Conservation (phyloP, 176 grass and related monocot species). For the Echinochloa phyllopogon region DNA sequence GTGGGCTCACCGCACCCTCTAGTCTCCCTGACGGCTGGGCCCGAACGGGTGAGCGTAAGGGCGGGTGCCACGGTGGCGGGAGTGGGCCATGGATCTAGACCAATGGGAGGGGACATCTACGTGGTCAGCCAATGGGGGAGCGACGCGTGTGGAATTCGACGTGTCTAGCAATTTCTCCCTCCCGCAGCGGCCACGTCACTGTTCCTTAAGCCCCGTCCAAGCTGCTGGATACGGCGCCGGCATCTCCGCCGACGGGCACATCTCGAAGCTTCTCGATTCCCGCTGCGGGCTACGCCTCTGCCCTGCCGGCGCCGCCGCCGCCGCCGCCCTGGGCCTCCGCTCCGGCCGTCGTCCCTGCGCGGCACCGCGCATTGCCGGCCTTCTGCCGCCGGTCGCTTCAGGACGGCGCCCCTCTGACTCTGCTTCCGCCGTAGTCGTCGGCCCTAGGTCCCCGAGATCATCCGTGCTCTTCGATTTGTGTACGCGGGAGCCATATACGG, state of each 20-base stretch:
- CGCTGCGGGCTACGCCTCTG: too few relatives aligned
- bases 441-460: too few relatives aligned
- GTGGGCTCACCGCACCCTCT: neutral
- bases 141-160: conserved; percentile 54
- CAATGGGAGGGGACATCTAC: neutral
- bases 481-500: too few relatives aligned
- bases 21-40: neutral
- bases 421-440: too few relatives aligned
- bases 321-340: too few relatives aligned
- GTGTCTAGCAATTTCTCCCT: conserved; percentile 24
- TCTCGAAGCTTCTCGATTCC: neutral
- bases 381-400: too few relatives aligned
- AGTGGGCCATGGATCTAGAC: too few relatives aligned
- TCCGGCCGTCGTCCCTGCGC: too few relatives aligned
- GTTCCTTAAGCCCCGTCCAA: neutral
- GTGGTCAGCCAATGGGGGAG: neutral
- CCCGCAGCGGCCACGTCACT: neutral
- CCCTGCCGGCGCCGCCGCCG: too few relatives aligned
- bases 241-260: neutral
- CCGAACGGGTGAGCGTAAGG: neutral
- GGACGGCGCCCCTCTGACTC: too few relatives aligned
- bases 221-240: neutral
- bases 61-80: conserved; percentile 15
- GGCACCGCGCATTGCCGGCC: too few relatives aligned
- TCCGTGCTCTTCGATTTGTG: too few relatives aligned